Conservation (phyloP, 371 early-diverging fungal species). For the Apophysomyces elegans region DNA sequence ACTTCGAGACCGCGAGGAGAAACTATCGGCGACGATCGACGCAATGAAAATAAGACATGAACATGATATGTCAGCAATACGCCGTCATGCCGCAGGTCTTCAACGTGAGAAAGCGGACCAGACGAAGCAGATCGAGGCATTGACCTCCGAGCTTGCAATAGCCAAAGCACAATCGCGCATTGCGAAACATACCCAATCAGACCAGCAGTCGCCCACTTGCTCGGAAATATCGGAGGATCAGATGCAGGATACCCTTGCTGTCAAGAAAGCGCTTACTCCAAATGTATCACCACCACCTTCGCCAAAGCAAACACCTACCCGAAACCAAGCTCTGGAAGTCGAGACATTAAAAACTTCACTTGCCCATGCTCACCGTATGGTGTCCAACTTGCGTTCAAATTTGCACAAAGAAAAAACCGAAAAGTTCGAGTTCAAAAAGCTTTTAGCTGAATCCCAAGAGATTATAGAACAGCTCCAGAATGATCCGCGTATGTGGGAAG, state of each 20-base stretch:
- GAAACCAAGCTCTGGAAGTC: slow-evolving; percentile 46
- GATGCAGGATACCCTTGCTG: slow-evolving; percentile 25
- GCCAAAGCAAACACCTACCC: slow-evolving; percentile 31
- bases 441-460: slow-evolving; percentile 66
- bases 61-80: slow-evolving; percentile 66
- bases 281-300: slow-evolving; percentile 29
- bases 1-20: slow-evolving; percentile 69
- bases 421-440: slow-evolving; percentile 66
- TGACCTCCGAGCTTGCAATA: slow-evolving; percentile 59
- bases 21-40: slow-evolving; percentile 56
- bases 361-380: slow-evolving; percentile 55
- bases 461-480: slow-evolving; percentile 62
- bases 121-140: slow-evolving; percentile 61
- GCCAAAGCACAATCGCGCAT: slow-evolving; percentile 52
- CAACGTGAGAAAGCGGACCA: slow-evolving; percentile 73
- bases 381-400: slow-evolving; percentile 47
- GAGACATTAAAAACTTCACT: slow-evolving; percentile 51
- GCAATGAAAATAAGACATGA: slow-evolving; percentile 65
- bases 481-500: slow-evolving; percentile 56
- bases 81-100: slow-evolving; percentile 60
- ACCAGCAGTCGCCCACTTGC: slow-evolving; percentile 37
- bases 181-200: slow-evolving; percentile 36
- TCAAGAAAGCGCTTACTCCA: slow-evolving; percentile 17
- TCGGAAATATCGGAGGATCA: slow-evolving; percentile 38
- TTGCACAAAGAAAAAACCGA: slow-evolving; percentile 58